Percentiles rank a stretch among this genome's conserved stretches.
Conservation (phyloP, 345 rosid genomes). For the Angophora floribunda region DNA sequence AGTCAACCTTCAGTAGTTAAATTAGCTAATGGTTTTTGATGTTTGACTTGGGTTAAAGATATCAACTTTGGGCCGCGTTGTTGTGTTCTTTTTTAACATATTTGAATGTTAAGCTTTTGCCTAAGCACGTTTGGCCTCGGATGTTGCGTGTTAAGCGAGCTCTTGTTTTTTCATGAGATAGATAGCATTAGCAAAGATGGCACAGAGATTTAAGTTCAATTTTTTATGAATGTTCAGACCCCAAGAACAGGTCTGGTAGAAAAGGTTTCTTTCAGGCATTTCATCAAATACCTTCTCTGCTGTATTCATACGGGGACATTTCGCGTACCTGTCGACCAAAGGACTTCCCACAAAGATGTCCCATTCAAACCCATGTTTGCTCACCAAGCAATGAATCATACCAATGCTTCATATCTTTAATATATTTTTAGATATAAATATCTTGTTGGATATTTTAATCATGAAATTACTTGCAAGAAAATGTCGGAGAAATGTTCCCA, state of each 20-base stretch:
- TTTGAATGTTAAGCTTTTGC: background rate
- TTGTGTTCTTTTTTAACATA: accelerated
- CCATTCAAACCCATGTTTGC: slow-evolving; percentile 6
- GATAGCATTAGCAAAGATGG: background rate
- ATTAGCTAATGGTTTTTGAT: background rate
- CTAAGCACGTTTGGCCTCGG: background rate
- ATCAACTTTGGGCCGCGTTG: background rate
- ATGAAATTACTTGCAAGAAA: background rate
- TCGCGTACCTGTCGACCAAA: slow-evolving; percentile 16
- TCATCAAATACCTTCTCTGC: slow-evolving; percentile 28
- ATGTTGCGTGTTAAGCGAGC: background rate
- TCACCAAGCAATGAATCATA: slow-evolving; percentile 16
- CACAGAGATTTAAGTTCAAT: background rate
- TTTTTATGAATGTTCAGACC: background rate
- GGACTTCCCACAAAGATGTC: slow-evolving; percentile 12
- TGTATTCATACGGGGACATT: slow-evolving; percentile 1
- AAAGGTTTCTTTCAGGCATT: slow-evolving; percentile 24
- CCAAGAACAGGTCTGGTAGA: background rate
- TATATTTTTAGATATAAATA: background rate
- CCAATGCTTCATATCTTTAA: background rate
- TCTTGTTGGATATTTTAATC: background rate
- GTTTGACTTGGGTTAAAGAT: background rate
- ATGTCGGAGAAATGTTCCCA: background rate
- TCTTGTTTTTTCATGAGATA: background rate
- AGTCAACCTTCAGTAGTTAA: background rate